Conservation (phyloP, 148 eudicot species). For the Pharnaceum exiguum region DNA sequence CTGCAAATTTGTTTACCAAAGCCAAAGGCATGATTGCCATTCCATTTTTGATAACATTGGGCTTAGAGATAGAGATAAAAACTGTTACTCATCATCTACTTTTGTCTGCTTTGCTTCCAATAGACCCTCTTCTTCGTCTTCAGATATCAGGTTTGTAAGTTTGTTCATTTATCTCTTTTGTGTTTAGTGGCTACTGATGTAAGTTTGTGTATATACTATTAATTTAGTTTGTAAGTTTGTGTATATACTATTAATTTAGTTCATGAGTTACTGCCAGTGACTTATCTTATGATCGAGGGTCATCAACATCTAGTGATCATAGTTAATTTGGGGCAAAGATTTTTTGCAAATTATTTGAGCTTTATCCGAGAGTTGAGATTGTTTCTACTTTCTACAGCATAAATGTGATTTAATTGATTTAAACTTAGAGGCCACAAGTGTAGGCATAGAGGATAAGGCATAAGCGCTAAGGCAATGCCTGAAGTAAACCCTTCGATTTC, state of each 20-base stretch:
- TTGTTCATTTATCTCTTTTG: background rate
- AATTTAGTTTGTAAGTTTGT: background rate
- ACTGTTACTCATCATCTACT: background rate
- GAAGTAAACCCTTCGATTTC: too few relatives aligned
- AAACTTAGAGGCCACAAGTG: too few relatives aligned
- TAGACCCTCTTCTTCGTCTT: slow-evolving; percentile 41
- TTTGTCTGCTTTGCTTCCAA: slow-evolving; percentile 58
- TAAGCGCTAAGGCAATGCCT: too few relatives aligned
- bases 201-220: background rate
- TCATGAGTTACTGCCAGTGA: background rate
- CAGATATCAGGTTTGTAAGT: slow-evolving; percentile 43
- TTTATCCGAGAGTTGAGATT: too few relatives aligned
- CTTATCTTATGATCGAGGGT: too few relatives aligned
- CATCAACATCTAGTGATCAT: too few relatives aligned
- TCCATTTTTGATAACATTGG: slow-evolving; percentile 10
- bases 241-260: background rate
- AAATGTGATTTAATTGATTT: too few relatives aligned
- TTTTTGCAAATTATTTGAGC: too few relatives aligned
- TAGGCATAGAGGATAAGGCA: too few relatives aligned
- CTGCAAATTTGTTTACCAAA: background rate
- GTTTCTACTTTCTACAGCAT: too few relatives aligned
- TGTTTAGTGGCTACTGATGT: background rate
- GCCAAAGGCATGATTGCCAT: background rate
- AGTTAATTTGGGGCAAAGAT: too few relatives aligned
- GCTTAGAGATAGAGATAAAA: background rate